Evolutionary conservation across 805 yeast genomes (phyloP).

Genomic region (Yueomyces sinensis): DNA sequence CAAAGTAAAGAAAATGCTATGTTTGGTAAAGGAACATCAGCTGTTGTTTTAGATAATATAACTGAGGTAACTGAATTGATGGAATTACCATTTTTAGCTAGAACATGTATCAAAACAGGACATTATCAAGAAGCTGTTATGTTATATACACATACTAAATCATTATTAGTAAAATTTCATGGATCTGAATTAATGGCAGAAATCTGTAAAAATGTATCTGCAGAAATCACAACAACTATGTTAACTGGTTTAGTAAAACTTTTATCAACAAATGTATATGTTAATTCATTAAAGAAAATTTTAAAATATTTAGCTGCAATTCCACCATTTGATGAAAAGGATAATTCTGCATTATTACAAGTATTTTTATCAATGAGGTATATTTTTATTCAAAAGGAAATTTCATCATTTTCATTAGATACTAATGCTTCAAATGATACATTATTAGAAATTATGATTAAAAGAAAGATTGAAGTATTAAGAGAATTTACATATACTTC

Average conservation of each 20-base stretch:
- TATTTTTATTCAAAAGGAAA: constrained; percentile 51
- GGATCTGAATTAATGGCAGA: constrained; percentile 19
- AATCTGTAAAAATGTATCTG: constrained; percentile 12
- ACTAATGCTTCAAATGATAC: constrained; percentile 10
- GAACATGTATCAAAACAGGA: constrained; percentile 75
- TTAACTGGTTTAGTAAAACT: constrained; percentile 53
- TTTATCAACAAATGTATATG: constrained; percentile 63
- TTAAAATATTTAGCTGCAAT: constrained; percentile 63
- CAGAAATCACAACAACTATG: constrained; percentile 39
- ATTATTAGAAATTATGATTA: constrained; percentile 28
- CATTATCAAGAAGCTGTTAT: constrained; percentile 85
- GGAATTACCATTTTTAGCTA: constrained; percentile 71
- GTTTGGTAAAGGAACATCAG: constrained; percentile 13
- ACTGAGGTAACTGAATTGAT: constrained; percentile 65
- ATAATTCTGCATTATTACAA: constrained; percentile 28
- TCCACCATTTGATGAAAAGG: constrained; percentile 33
- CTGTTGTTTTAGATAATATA: constrained; percentile 41
- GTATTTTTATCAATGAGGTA: constrained; percentile 57
- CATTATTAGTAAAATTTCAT: constrained; percentile 60
- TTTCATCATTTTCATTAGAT: constrained; percentile 28
- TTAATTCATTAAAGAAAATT: constrained; percentile 66
- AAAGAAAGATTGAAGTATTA: constrained; percentile 68
- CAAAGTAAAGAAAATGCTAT: constrained; percentile 6
- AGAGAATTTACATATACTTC: constrained; percentile 44
- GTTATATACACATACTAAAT: constrained; percentile 57